phyloP scores from a whole-genome alignment of 371 early-diverging fungal genomes.

The Apophysomyces ossiformis region DNA sequence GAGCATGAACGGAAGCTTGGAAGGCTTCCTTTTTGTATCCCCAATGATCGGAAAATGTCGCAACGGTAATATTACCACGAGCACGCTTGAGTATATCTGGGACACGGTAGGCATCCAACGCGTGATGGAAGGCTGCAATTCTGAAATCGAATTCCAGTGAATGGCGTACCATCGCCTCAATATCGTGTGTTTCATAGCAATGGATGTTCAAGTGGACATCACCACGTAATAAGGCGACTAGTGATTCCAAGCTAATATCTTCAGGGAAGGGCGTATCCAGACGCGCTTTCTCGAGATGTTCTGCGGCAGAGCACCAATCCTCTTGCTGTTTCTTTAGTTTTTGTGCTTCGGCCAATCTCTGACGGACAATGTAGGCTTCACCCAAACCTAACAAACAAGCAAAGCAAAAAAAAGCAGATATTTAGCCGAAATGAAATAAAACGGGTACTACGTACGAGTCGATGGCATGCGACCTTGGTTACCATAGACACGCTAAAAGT shows the following conservation, averaged over 20 bases:
- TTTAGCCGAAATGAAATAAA: too few species aligned
- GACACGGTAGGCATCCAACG: slow-evolving; percentile 77
- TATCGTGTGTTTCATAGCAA: slow-evolving; percentile 73
- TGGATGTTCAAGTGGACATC: slow-evolving; percentile 77
- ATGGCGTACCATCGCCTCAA: slow-evolving; percentile 77
- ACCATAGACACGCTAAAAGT: not conserved
- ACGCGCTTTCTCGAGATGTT: slow-evolving; percentile 33
- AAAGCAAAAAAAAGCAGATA: slow-evolving; percentile 18
- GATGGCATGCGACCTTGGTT: slow-evolving; percentile 38
- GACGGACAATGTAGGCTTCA: slow-evolving; percentile 71
- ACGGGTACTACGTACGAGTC: slow-evolving; percentile 28
- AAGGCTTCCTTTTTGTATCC: slow-evolving; percentile 82
- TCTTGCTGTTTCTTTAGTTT: slow-evolving; percentile 61
- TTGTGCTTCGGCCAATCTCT: slow-evolving; percentile 64
- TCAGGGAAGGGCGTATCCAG: slow-evolving; percentile 67
- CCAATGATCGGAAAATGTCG: slow-evolving; percentile 74
- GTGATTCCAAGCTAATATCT: slow-evolving; percentile 59
- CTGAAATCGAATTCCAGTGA: slow-evolving; percentile 78
- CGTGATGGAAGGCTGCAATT: slow-evolving; percentile 84
- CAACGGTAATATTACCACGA: slow-evolving; percentile 65
- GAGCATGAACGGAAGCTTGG: slow-evolving; percentile 60
- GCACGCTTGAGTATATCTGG: slow-evolving; percentile 69
- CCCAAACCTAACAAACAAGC: slow-evolving; percentile 63
- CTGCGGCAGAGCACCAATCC: slow-evolving; percentile 78
- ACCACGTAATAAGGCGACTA: slow-evolving; percentile 72